A percentile compares a stretch with the other conserved stretches of the same genome.
Evolutionary conservation across 805 yeast genomes (phyloP).

Genomic region (Metschnikowia gruessii): DNA sequence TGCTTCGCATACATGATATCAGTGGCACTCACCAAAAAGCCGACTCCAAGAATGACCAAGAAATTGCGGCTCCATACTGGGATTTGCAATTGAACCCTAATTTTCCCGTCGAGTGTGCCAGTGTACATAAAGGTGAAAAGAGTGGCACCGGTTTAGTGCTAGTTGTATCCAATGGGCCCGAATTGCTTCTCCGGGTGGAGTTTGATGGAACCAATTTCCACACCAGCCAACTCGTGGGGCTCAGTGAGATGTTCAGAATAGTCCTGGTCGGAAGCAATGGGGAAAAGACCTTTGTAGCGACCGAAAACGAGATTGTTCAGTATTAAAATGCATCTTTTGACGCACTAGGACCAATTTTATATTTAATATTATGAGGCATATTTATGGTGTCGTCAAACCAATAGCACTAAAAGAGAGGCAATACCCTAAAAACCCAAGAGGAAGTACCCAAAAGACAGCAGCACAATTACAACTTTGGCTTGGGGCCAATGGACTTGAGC

Average conservation of each 20-base stretch:
- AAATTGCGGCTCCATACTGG: background rate
- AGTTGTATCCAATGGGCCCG: conserved; percentile 28
- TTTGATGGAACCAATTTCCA: conserved; percentile 8
- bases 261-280: conserved; percentile 11
- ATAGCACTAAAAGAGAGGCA: background rate
- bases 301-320: conserved; percentile 10
- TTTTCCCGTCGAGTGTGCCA: conserved; percentile 9
- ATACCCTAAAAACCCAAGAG: too few species aligned
- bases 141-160: background rate
- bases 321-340: background rate
- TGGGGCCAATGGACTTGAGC: conserved; percentile 50
- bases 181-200: conserved; percentile 18
- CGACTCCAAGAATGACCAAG: background rate
- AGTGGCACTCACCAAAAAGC: background rate
- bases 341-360: background rate
- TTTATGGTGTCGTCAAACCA: conserved; percentile 4
- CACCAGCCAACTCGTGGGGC: conserved; percentile 23
- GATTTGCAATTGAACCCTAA: conserved; percentile 10
- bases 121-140: background rate
- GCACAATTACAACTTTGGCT: conserved; percentile 36
- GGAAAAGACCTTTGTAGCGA: conserved; percentile 7
- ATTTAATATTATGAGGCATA: background rate
- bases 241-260: conserved; percentile 24
- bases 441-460: too few species aligned
- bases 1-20: conserved; percentile 17